These are phyloP conservation scores for Boletus vinaceobasis DNA, from an alignment of 768 basidiomycete species.

Conservation along the genomic window DNA sequence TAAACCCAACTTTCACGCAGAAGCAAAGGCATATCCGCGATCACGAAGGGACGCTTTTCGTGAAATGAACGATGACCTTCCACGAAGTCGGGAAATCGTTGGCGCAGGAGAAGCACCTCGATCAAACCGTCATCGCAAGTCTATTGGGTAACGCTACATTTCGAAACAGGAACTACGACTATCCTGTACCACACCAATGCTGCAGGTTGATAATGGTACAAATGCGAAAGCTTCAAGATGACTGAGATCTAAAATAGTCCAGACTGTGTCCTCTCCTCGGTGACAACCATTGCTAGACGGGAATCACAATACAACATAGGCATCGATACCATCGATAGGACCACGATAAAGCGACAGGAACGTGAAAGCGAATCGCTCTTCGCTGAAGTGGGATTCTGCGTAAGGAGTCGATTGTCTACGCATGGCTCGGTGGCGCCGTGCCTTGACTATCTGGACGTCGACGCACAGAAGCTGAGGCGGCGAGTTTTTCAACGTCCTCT, in stretches of 20 bases:
- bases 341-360: not conserved
- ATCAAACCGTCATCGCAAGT: not conserved
- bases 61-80: not conserved
- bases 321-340: not conserved
- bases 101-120: no score
- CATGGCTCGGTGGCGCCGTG: not conserved
- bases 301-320: not conserved
- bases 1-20: not conserved
- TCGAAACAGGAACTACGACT: not conserved
- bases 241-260: not conserved
- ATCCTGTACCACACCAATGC: not conserved
- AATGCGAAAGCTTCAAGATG: not conserved
- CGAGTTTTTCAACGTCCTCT: slow-evolving; percentile 16
- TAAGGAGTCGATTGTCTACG: not conserved
- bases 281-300: not conserved
- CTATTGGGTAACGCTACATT: not conserved
- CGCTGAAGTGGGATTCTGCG: not conserved
- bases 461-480: slow-evolving; percentile 7
- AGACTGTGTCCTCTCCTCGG: not conserved
- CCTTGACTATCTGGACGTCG: not conserved
- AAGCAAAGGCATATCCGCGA: no score
- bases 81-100: not conserved
- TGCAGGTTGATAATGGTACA: not conserved
- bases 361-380: not conserved
- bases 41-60: not conserved